Base-by-base conservation (phyloP, 495 filamentous ascomycete genomes). In the Aspergillus bridgeri region DNA sequence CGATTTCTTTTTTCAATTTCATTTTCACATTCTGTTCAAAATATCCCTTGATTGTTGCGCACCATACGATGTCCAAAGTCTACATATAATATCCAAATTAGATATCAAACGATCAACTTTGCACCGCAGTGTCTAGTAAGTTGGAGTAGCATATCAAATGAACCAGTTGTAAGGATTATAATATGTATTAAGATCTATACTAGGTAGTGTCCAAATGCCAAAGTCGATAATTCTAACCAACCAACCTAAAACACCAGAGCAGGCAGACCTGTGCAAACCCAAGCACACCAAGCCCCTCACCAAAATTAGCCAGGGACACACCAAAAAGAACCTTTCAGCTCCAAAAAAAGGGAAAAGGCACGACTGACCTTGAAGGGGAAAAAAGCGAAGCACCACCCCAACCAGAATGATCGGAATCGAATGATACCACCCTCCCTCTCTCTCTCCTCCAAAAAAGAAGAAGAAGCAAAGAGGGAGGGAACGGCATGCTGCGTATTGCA, bases 331-430 rank as follows among this genome's bases (percentile, higher is more conserved):
- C 64, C 57, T 71, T 67, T 53, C 72, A 74, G 67, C 42, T 18
- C 56, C 50, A 59, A 48, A 42, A 53, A 45, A 5, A 48, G 19
- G 29, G 22, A 11, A 21, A 42, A 19, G 33, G 54, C 20, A 60
- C 27, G 54, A 85, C 88, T 80, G 66, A 91, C 89, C 82, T 84
- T 29, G 74, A 72, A 77, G n/a, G 76, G 73, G 80, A 80, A 77
- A 75, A 79, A 71, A 67, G 66, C 82, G 86, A 89, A 89, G 85
- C 84, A 82, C 82, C 88, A 81, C 82, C 88, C 90, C 82, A 86
- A 83, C 82, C 88, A 87, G 88, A 91, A 85, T 94, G 84, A 94
- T 93, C 90, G 89, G 92, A 96, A 96, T 97, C 89, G 91, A 95
- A 95, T 96, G 88, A 85, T 91, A 87, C 85, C 81, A 71, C 68